Evolutionary conservation across 2,329 filamentous ascomycete species (phyloP), one percentile per base, ranked within the genome.

Genomic region (Colletotrichum zoysiae): DNA sequence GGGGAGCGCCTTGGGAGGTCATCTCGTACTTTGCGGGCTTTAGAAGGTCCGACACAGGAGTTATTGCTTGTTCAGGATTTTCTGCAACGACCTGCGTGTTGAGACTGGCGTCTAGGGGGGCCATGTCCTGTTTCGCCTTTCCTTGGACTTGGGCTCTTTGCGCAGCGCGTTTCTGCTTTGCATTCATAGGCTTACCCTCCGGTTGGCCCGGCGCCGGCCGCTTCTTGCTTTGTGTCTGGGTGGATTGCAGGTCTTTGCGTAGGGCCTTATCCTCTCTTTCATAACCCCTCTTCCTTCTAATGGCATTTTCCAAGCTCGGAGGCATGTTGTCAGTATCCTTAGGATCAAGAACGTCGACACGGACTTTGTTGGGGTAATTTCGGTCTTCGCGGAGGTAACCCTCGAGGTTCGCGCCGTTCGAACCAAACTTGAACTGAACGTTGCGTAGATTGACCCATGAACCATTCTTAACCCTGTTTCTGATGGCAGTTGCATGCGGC

Each of bases 371-470:
- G 11, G 74, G 73, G 12, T 46, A 83, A 12, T 76, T 75, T 7
- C 81, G 81, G 75, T 96, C 93, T 63, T 86, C 85, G 74, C 92
- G 90, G 30, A 97, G 80, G 65, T 85, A 89, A 2, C 93, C 95
- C 79, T 97, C 95, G 0, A 97, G 82, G 70, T 88, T 87, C 5
- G 80, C 78, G 35, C 79, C 83, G 58, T 86, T 84, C 60, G 78
- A 83, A 16, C 87, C 87, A 26, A 81, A 82, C 74, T 91, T 93
- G 74, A 94, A 86, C 26, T 91, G 91, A 4, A 97, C 85, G 76
- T 98, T 97, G 30, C 84, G 86, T 7, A 98, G 80, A 5, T 82
- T 82, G 2, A 97, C 82, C 85, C 92, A 91, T 33, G 89, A 83
- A 4, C 89, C 88, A n/a, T 83, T 79, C 2, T 84, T 82, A 35